These are phyloP conservation scores for Coix lacrymajobi DNA, from an alignment of 176 grass and related monocot species.

Conservation along the genomic window DNA sequence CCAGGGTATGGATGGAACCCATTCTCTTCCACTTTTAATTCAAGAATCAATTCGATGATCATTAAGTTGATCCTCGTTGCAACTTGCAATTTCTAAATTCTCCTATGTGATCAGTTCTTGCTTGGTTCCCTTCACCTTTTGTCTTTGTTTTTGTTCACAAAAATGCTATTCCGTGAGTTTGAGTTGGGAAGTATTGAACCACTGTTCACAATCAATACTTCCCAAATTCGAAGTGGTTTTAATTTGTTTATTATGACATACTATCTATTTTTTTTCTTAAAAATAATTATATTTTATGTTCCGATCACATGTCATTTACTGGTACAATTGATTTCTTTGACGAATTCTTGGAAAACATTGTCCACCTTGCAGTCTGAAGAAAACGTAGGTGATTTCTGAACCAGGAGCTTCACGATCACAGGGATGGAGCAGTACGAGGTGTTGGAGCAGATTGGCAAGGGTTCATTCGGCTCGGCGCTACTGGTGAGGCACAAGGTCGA, in stretches of 20 bases:
- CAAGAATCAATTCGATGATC: neutral
- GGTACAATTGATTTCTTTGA: neutral
- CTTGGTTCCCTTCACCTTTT: neutral
- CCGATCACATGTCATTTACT: neutral
- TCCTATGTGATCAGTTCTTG: neutral
- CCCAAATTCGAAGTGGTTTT: neutral
- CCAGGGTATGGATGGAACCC: neutral
- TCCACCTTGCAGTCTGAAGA: conserved; percentile 19
- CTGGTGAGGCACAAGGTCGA: conserved; percentile 82
- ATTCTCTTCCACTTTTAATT: neutral
- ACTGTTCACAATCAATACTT: neutral
- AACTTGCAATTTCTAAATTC: neutral
- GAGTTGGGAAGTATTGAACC: neutral
- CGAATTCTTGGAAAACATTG: neutral
- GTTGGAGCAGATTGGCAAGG: conserved; percentile 94
- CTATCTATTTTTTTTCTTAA: neutral
- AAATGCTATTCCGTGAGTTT: neutral
- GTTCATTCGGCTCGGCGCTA: conserved; percentile 86
- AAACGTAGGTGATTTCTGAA: conserved; percentile 4
- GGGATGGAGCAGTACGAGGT: conserved; percentile 92
- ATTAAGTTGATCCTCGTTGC: neutral
- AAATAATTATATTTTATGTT: neutral
- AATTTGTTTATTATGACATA: neutral
- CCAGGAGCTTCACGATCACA: neutral
- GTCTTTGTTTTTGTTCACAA: neutral